Base-by-base conservation (phyloP, 768 basidiomycete species). In the Amanita pseudoporphyria region DNA sequence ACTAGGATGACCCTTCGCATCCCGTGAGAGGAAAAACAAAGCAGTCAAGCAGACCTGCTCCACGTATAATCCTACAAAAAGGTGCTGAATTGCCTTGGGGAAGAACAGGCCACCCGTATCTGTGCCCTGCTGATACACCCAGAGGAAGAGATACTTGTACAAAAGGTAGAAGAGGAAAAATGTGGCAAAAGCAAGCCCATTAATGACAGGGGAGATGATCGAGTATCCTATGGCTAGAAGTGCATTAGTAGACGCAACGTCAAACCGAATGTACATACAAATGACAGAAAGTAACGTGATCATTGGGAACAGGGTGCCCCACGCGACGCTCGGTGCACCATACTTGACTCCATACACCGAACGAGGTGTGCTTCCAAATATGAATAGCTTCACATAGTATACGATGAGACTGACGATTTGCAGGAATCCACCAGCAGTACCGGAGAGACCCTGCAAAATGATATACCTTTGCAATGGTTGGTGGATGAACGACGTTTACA, bases 31-130 rank as follows among this genome's bases (percentile, higher is more conserved):
- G 83, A 99, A 97, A 77, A 98, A 96, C 53, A 97, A 67, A 3
- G 87, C 88, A 28, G 77, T 76, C 31, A 96, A 70, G 62, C 87
- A 92, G 43, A 97, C 59, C 22, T 96, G 84, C 62, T 94, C 79
- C 39, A 99, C 74, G 62, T 99, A 99, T 62, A 98, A 58, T 3
- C 95, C 96, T 18, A 93, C 90, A 56, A 98, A 97, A 26, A 95
- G 60, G 60, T 98, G 96, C 43, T 88, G 82, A 22, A 98, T 79
- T 4, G 96, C 95, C 65, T 84, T 88, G 19, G 94, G 94, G 75
- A 92, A 98, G 73, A 96, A 98, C 43, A 89, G 62, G 0, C 96
- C 96, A 32, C 95, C 95, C 0, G 92, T 95, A 49, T 96, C 93
- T 44, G 69, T 69, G 3, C 74, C 66, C 61, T 91, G 84, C 49